phyloP scores from a whole-genome alignment of 345 rosid species.

The Pseudoturritis turrita region DNA sequence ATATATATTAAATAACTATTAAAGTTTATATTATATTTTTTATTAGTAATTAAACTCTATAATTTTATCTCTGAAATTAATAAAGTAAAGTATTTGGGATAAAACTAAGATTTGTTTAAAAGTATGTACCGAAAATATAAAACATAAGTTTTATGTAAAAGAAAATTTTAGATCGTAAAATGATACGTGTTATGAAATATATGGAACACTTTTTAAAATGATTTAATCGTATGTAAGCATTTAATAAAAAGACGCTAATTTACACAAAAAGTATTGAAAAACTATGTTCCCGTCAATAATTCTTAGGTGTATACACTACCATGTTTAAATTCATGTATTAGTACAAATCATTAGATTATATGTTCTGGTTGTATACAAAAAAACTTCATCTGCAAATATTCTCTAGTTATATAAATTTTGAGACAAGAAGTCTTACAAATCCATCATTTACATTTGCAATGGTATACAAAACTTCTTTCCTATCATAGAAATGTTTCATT shows the following conservation, averaged over 20 bases:
- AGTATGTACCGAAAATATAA: too few relatives aligned
- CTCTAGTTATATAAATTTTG: not conserved
- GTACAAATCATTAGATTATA: not conserved
- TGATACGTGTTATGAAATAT: too few relatives aligned
- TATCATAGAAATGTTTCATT: not conserved
- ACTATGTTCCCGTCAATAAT: not conserved
- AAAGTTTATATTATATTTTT: not conserved
- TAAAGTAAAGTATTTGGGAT: too few relatives aligned
- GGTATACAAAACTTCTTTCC: not conserved
- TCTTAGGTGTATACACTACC: not conserved
- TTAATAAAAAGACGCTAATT: not conserved
- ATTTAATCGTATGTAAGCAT: too few relatives aligned
- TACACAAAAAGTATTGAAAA: not conserved
- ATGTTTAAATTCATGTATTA: not conserved
- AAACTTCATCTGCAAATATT: not conserved
- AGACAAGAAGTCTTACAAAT: not conserved
- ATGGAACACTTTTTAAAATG: too few relatives aligned
- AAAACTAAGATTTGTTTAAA: too few relatives aligned
- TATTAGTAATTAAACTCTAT: not conserved
- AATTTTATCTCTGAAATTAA: not conserved
- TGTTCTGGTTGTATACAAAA: not conserved
- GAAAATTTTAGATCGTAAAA: too few relatives aligned
- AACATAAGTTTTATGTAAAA: too few relatives aligned
- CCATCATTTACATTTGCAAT: not conserved
- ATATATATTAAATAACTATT: not conserved